Conservation (phyloP, 768 basidiomycete species). For the Mycena rebaudengoi region DNA sequence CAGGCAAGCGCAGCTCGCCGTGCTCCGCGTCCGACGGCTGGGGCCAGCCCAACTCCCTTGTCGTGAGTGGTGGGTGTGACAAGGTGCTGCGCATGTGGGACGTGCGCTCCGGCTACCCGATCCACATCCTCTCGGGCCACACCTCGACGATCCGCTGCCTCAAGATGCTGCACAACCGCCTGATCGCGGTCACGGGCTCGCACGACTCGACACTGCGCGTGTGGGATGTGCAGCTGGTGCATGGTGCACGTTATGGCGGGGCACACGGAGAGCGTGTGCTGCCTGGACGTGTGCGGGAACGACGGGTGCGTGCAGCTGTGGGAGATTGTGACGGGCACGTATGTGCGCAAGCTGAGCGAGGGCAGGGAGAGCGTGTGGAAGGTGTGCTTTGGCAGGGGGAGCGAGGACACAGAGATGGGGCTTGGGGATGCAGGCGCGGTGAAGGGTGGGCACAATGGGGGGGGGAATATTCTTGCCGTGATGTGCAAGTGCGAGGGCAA, state of each 20-base stretch:
- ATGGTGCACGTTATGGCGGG: conserved; percentile 73
- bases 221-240: conserved; percentile 91
- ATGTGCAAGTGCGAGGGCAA: conserved; percentile 83
- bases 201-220: conserved; percentile 87
- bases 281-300: conserved; percentile 89
- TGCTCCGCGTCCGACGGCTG: conserved; percentile 84
- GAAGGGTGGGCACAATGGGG: conserved; percentile 70
- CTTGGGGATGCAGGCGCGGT: conserved; percentile 31
- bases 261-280: conserved; percentile 84
- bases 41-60: conserved; percentile 84
- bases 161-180: conserved; percentile 85
- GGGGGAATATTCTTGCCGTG: conserved; percentile 70
- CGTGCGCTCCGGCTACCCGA: conserved; percentile 84
- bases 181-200: conserved; percentile 90
- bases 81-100: conserved; percentile 94
- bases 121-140: conserved; percentile 86
- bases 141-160: conserved; percentile 91
- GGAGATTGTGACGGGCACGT: conserved; percentile 68
- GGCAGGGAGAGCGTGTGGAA: conserved; percentile 89
- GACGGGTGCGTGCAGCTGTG: conserved; percentile 85
- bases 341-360: conserved; percentile 81
- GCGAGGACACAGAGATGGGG: conserved; percentile 22
- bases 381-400: conserved; percentile 66
- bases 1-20: conserved; percentile 55
- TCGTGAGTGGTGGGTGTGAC: conserved; percentile 95